A percentile compares a stretch with the other conserved stretches of the same genome.
Evolutionary conservation across 192 early-diverging fungal genomes (phyloP).

Genomic region (Coemansia javaensis): DNA sequence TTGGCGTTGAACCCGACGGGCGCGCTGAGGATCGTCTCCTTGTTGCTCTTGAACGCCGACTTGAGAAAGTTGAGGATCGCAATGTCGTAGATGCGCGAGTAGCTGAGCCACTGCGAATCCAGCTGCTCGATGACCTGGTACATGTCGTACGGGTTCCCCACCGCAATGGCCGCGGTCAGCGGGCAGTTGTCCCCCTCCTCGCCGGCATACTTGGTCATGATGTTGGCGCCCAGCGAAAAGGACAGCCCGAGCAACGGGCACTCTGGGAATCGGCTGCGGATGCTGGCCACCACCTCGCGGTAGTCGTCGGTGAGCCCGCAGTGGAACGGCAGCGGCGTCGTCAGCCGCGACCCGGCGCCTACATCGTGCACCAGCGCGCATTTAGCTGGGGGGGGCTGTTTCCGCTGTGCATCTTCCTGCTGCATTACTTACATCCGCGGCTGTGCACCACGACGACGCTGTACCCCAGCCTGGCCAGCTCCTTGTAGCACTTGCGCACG

Average conservation of each 20-base stretch:
- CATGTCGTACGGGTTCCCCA: conserved; percentile 88
- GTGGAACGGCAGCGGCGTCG: conserved; percentile 72
- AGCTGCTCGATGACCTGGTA: conserved; percentile 50
- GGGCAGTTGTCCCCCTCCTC: conserved; percentile 73
- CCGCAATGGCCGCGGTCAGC: conserved; percentile 67
- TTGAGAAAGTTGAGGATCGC: conserved; percentile 53
- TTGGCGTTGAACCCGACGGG: conserved; percentile 45
- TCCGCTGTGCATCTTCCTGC: no score
- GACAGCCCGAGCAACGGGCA: conserved; percentile 76
- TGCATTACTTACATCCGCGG: conserved; percentile 80
- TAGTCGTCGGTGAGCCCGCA: conserved; percentile 79
- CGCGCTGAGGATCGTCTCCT: conserved; percentile 44
- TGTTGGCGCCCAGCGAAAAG: conserved; percentile 90
- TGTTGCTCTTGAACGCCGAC: conserved; percentile 39
- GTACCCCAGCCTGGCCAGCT: conserved; percentile 59
- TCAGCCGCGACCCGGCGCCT: conserved; percentile 66
- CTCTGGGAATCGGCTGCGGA: conserved; percentile 53
- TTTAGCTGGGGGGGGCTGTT: no score
- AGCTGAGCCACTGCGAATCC: conserved; percentile 55
- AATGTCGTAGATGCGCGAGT: conserved; percentile 53
- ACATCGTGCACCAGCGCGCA: background rate
- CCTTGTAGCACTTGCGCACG: conserved; percentile 69
- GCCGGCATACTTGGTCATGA: conserved; percentile 86
- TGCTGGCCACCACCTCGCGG: conserved; percentile 28
- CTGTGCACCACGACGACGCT: conserved; percentile 81